phyloP scores from a whole-genome alignment of 2,329 filamentous ascomycete species.

The Ophiognomonia clavigignenti-juglandacearum region DNA sequence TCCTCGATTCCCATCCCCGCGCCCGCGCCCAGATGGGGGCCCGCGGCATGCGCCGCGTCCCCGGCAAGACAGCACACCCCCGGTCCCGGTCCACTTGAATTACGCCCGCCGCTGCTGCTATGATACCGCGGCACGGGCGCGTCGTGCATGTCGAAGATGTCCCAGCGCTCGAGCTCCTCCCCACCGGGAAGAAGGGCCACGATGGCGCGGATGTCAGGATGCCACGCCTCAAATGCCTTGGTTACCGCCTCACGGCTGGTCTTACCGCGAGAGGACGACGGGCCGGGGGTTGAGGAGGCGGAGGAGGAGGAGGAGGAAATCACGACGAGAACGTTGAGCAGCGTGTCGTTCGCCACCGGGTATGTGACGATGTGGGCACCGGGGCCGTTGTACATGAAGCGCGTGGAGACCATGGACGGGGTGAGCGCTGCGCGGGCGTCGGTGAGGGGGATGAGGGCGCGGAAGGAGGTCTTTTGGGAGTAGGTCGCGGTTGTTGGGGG shows the following conservation, averaged over 20 bases:
- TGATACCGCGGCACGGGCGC: constrained; percentile 40
- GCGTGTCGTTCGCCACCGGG: constrained; percentile 50
- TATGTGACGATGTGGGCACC: constrained; percentile 57
- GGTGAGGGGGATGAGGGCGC: constrained; percentile 56
- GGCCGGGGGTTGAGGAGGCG: constrained; percentile 22
- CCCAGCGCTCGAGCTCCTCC: constrained; percentile 49
- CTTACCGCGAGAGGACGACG: constrained; percentile 25
- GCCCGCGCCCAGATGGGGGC: constrained; percentile 51
- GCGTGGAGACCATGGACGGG: constrained; percentile 40
- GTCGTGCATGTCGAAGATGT: constrained; percentile 46
- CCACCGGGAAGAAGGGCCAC: constrained; percentile 41
- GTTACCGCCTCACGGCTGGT: constrained; percentile 35
- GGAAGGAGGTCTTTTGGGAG: constrained; percentile 56
- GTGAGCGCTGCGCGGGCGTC: constrained; percentile 44
- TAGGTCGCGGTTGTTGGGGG: constrained; percentile 36
- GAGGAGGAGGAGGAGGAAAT: constrained; percentile 34
- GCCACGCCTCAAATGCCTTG: constrained; percentile 36
- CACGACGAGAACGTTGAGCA: constrained; percentile 53
- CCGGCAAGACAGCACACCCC: constrained; percentile 47
- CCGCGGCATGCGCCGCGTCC: constrained; percentile 52
- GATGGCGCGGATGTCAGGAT: constrained; percentile 30
- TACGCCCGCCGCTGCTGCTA: constrained; percentile 32
- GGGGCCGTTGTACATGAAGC: constrained; percentile 53
- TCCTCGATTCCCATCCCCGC: constrained; percentile 55
- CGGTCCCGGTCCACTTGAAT: too few relatives aligned